Base-by-base conservation (phyloP, 371 early-diverging fungal species). In the Blastocladiella emersonii region DNA sequence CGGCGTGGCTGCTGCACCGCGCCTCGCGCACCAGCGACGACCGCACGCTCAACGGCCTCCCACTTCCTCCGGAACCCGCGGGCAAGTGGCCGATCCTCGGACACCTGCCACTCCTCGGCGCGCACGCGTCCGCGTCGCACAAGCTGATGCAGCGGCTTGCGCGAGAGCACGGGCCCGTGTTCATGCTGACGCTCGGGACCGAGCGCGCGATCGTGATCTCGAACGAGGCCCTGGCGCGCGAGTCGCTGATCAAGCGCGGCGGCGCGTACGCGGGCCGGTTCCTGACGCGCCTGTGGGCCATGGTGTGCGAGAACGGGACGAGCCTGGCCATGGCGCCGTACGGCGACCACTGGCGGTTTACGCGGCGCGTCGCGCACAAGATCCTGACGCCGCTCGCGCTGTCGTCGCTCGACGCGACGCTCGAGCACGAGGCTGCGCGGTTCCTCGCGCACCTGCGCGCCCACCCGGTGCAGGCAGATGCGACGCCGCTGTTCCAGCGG, bases 351-450 rank as follows among this genome's bases (percentile, higher is more conserved):
- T 59, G 59, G 59, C 37, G 37, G 1, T 10, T 4, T 10, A 34
- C 37, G 37, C 37, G 59, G 1, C 37, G 43, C 3, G 59, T 23
- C 37, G 59, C 59, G 17, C 59, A 59, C 44, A 37, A 32, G 43
- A 19, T 59, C 59, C 59, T 59, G 35, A 57, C 57, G n/a, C 57
- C 57, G 8, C 21, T n/a, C 7, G 57, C 57, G n/a, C 23, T 57
- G 25, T 10, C 19, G 19, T 8, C 17, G 10, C 19, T 57, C 25
- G 57, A 57, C 57, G 25, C 23, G 36, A 57, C 8, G 39, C 35
- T 57, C 23, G 36, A 57, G 25, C 8, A 21, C 30, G 57, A 57
- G 39, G 17, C 57, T 10, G 27, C 10, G 4, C 39, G 57, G 23
- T 10, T 57, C 27, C 8, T 57, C 8, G 21, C 23, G 36, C 36